Conservation (phyloP, 2,329 filamentous ascomycete genomes). For the Neurospora crassa region DNA sequence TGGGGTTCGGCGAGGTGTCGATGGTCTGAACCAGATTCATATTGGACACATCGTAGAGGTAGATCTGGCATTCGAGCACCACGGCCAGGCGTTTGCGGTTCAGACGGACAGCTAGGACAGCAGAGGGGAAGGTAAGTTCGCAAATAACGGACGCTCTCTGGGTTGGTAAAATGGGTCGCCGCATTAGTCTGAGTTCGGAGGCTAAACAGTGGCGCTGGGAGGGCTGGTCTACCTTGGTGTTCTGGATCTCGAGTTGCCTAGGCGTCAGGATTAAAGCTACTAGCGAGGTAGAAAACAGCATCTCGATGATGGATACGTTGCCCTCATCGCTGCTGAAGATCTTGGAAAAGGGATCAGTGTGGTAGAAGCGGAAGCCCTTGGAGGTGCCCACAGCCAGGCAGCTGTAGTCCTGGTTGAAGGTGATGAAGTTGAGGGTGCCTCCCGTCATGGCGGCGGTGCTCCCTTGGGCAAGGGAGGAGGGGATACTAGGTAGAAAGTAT, state of each 20-base stretch:
- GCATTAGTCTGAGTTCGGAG: conserved; percentile 2
- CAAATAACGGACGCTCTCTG: conserved; percentile 76
- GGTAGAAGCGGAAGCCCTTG: conserved; percentile 92
- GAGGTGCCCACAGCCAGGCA: conserved; percentile 92
- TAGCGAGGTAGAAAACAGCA: conserved; percentile 96
- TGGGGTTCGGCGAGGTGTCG: conserved; percentile 85
- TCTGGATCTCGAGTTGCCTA: conserved; percentile 87
- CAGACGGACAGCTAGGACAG: conserved; percentile 83
- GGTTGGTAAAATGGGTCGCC: not conserved
- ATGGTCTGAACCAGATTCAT: conserved; percentile 94
- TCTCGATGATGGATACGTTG: conserved; percentile 93
- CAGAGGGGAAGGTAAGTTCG: conserved; percentile 97
- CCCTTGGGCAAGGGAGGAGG: not conserved
- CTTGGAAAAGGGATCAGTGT: conserved; percentile 91
- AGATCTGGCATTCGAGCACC: conserved; percentile 90
- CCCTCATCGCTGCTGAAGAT: conserved; percentile 91
- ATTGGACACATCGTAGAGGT: conserved; percentile 97
- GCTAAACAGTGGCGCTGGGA: not conserved
- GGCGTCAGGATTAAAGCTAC: conserved; percentile 91
- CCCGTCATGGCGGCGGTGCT: conserved; percentile 14
- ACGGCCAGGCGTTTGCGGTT: conserved; percentile 93
- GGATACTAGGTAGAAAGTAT: not conserved
- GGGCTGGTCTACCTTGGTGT: conserved; percentile 66
- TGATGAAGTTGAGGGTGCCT: conserved; percentile 86
- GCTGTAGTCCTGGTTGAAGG: conserved; percentile 98